phyloP scores from a whole-genome alignment of 805 yeast species.

The Candida mattraensis region DNA sequence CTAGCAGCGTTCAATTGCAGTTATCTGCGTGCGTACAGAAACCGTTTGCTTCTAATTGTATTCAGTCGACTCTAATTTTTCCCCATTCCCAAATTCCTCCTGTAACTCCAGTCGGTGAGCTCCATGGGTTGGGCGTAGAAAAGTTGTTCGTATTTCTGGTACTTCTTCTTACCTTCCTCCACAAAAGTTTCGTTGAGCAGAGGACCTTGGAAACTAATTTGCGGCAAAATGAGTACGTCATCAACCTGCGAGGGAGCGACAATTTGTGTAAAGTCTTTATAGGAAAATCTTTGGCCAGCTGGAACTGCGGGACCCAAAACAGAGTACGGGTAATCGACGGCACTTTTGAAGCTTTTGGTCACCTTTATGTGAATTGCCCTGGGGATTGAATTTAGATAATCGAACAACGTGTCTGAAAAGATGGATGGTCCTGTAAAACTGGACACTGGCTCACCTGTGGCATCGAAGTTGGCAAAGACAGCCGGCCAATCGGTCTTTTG shows the following conservation, averaged over 20 bases:
- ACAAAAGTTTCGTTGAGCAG: no score
- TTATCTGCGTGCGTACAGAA: no score
- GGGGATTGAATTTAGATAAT: conserved; percentile 20
- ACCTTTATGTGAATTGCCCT: conserved; percentile 12
- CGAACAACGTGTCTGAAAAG: conserved; percentile 25
- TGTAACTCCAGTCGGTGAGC: conserved; percentile 17
- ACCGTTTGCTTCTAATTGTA: no score
- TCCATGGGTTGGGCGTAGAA: conserved; percentile 29
- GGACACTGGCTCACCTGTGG: conserved; percentile 21
- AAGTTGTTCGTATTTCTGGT: conserved; percentile 7
- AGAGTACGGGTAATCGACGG: conserved; percentile 3
- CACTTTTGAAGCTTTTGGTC: conserved; percentile 8
- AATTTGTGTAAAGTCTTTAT: conserved; percentile 21
- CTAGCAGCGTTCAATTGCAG: no score
- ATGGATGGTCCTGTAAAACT: conserved; percentile 27
- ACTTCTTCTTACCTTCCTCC: conserved; percentile 10
- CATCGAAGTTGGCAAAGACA: conserved; percentile 14
- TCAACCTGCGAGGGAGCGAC: conserved; percentile 25
- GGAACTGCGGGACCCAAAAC: conserved; percentile 22
- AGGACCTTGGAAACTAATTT: conserved; percentile 20
- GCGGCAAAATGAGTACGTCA: conserved; percentile 21
- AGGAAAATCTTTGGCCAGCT: conserved; percentile 17
- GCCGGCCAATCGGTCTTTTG: conserved; percentile 18
- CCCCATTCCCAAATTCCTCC: conserved; percentile 11
- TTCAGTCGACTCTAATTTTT: no score